phyloP scores from a whole-genome alignment of 2,329 filamentous ascomycete genomes.

The Alternaria metachromatica region DNA sequence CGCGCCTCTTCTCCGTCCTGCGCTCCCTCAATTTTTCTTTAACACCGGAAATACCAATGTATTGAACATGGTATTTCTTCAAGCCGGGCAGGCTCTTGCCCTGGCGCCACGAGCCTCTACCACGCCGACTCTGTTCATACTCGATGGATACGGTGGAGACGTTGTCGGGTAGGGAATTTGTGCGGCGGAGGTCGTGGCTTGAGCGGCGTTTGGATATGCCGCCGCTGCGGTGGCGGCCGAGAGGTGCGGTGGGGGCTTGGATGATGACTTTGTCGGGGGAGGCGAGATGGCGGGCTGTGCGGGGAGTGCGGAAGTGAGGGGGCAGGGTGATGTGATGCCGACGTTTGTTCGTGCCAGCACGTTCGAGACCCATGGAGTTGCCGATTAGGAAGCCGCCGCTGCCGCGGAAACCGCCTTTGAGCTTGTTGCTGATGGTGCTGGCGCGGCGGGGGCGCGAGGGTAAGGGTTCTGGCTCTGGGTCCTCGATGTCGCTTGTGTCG shows the following conservation, averaged over 20 bases:
- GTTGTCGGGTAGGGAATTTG: slow-evolving; percentile 26
- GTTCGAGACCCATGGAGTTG: slow-evolving; percentile 64
- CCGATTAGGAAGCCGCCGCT: slow-evolving; percentile 58
- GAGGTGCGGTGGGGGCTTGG: slow-evolving; percentile 33
- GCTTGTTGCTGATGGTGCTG: slow-evolving; percentile 32
- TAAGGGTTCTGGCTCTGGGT: slow-evolving; percentile 20
- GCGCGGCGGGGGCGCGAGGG: slow-evolving; percentile 25
- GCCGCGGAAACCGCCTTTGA: slow-evolving; percentile 50
- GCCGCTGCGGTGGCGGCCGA: slow-evolving; percentile 19
- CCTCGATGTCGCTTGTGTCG: slow-evolving; percentile 53
- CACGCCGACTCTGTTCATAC: slow-evolving; percentile 12
- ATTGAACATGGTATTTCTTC: slow-evolving; percentile 56
- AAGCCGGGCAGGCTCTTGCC: slow-evolving; percentile 50
- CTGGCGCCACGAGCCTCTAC: slow-evolving; percentile 33
- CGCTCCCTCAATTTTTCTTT: slow-evolving; percentile 56
- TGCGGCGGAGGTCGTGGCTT: slow-evolving; percentile 11
- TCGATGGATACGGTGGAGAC: slow-evolving; percentile 16
- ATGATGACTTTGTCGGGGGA: slow-evolving; percentile 32
- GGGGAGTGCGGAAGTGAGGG: slow-evolving; percentile 21
- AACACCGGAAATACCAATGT: slow-evolving; percentile 59
- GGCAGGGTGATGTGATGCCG: slow-evolving; percentile 38
- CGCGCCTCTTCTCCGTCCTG: slow-evolving; percentile 59
- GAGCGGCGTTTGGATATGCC: slow-evolving; percentile 34
- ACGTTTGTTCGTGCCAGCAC: slow-evolving; percentile 45
- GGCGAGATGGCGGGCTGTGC: slow-evolving; percentile 16